Base-by-base conservation (phyloP, 75 land plant species). In the Cupressus sempervirens region DNA sequence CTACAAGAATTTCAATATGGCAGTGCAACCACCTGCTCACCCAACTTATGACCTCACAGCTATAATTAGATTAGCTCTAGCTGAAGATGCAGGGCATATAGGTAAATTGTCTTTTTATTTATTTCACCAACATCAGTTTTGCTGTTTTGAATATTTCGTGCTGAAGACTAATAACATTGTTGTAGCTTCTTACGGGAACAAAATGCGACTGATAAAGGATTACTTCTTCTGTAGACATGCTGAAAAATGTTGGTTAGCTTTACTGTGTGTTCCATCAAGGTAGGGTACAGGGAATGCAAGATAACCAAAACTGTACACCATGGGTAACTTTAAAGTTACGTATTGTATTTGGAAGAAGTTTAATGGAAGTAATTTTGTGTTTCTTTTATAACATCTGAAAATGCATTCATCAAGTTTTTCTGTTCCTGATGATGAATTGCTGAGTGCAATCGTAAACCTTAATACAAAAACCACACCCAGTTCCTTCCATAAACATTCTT, bases 1-100 rank as follows among this genome's bases (percentile, higher is more conserved):
- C 58, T 15, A 54, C 29, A 10, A 29, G 10, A 70, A 70, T 30
- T 4, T 70, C 34, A 30, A 70, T 30, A 62, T 70, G 76, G 83
- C 80, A 45, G 83, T 94, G 43, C 87, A 91, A 88, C 98, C 96
- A 65, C 99, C 99, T 54, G 88, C 87, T 35, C 99, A 98, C 72
- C 99, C 99, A 30, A 98, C 99, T 23, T 98, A 98, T 89, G 93
- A 98, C 58, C 90, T 98, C 80, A 89, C 87, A 81, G 93, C 88
- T 50, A 88, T 96, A 36, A 91, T 98, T 67, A 86, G 87, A 36
- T 90, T 91, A 13, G 96, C 99, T 10, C 94, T 98, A 40, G 90
- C 92, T 18, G 99, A 98, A 85, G 99, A 98, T 80, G 89, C 98
- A 38, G 99, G 97, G 0, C 93, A 92, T 83, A 86, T 72, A 89